Evolutionary conservation across 163 green algal genomes (phyloP).

Genomic region (Chloromonas sp.): DNA sequence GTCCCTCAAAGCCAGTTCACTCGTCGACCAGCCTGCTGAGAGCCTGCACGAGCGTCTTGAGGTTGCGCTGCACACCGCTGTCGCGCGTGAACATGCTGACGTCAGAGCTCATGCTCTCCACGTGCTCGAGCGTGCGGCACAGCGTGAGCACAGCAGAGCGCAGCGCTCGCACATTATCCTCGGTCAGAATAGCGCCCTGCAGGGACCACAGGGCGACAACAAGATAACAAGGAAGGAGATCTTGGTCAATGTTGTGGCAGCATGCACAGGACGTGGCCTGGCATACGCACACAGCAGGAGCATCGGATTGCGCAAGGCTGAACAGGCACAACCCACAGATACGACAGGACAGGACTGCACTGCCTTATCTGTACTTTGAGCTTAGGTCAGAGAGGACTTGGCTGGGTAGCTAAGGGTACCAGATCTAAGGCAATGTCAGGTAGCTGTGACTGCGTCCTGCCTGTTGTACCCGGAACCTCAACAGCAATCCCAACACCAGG

Average conservation of each 20-base stretch:
- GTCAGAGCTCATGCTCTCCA: conserved; percentile 82
- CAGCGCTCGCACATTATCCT: conserved; percentile 77
- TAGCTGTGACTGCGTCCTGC: too few species aligned
- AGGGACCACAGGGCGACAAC: too few species aligned
- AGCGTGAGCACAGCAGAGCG: conserved; percentile 78
- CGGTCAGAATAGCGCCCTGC: conserved; percentile 75
- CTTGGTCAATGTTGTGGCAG: neutral
- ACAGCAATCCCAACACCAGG: too few species aligned
- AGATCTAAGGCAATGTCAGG: too few species aligned
- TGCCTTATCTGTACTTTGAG: too few species aligned
- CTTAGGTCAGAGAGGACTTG: too few species aligned
- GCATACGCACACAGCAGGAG: neutral
- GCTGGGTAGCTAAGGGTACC: too few species aligned
- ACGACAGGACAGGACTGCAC: too few species aligned
- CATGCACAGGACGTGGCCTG: neutral
- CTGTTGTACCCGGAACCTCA: too few species aligned
- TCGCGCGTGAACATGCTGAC: conserved; percentile 79
- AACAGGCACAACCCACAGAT: too few species aligned
- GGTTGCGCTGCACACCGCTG: conserved; percentile 72
- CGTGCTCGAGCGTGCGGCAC: conserved; percentile 84
- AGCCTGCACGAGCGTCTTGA: conserved; percentile 89
- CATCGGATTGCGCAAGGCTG: neutral
- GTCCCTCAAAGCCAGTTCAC: conserved; percentile 21
- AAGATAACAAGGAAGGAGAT: neutral
- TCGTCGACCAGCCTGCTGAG: conserved; percentile 79